Conservation (phyloP, 2,329 filamentous ascomycete species). For the Emmonsiellopsis sp. region DNA sequence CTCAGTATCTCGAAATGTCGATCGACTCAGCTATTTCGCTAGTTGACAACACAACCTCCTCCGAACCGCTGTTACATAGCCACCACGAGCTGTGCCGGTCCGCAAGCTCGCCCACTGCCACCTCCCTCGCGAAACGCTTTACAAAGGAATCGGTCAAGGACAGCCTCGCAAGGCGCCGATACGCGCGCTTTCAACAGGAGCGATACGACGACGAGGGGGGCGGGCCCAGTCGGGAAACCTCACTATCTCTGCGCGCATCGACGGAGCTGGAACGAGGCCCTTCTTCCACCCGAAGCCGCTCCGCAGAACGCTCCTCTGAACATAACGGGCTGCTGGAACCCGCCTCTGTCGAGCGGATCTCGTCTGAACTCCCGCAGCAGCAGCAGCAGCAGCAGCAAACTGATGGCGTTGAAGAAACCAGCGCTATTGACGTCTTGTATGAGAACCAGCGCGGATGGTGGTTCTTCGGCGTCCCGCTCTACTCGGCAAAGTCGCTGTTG, state of each 20-base stretch:
- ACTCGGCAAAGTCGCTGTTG: conserved; percentile 75
- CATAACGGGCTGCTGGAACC: not conserved
- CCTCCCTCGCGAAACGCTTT: conserved; percentile 19
- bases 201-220: conserved; percentile 26
- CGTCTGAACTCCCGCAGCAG: not conserved
- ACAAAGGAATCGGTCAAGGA: conserved; percentile 28
- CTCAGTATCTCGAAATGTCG: conserved; percentile 15
- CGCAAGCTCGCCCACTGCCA: conserved; percentile 13
- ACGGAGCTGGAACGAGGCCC: not conserved
- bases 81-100: conserved; percentile 14
- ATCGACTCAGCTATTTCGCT: conserved; percentile 22
- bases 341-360: not conserved
- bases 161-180: conserved; percentile 33
- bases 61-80: conserved; percentile 15
- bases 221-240: conserved; percentile 3
- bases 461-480: conserved; percentile 80
- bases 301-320: not conserved
- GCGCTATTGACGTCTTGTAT: conserved; percentile 75
- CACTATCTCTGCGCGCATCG: not conserved
- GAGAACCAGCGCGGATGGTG: conserved; percentile 92
- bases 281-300: not conserved
- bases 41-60: conserved; percentile 30
- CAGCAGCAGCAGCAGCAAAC: not conserved
- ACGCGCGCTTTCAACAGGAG: conserved; percentile 45
- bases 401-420: conserved; percentile 13